phyloP scores from a whole-genome alignment of 768 basidiomycete genomes.

The Mycena haematopus region DNA sequence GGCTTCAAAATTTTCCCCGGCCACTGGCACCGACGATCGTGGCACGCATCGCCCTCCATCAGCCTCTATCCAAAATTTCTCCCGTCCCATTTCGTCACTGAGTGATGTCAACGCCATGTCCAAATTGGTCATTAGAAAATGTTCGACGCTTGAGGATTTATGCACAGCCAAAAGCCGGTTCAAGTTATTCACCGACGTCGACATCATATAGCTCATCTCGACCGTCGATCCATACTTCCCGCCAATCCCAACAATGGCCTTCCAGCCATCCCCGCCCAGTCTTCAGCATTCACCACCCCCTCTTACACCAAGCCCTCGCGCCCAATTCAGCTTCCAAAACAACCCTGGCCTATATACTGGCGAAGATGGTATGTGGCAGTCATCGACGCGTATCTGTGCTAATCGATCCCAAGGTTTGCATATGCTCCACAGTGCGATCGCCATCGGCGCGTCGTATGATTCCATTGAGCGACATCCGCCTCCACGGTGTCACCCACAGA shows the following conservation, averaged over 20 bases:
- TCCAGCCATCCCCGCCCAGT: background rate
- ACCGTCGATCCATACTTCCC: background rate
- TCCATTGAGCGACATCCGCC: slow-evolving; percentile 29
- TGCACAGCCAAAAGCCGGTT: slow-evolving; percentile 22
- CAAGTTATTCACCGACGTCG: slow-evolving; percentile 14
- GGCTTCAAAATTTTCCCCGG: background rate
- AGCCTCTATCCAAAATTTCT: slow-evolving; percentile 1
- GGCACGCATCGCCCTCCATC: background rate
- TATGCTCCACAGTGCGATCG: slow-evolving; percentile 28
- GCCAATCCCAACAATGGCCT: background rate
- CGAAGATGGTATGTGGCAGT: slow-evolving; percentile 17
- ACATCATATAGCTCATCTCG: slow-evolving; percentile 7
- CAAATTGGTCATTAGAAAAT: slow-evolving; percentile 20
- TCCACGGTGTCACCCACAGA: slow-evolving; percentile 30
- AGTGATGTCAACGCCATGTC: slow-evolving; percentile 7
- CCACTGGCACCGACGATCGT: too few relatives aligned
- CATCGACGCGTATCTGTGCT: background rate
- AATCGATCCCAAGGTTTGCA: slow-evolving; percentile 19
- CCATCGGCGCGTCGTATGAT: slow-evolving; percentile 29
- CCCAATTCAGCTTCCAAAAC: background rate
- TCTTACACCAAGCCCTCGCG: slow-evolving; percentile 1
- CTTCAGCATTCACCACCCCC: background rate
- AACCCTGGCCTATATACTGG: slow-evolving; percentile 7
- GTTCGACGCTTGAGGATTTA: slow-evolving; percentile 13
- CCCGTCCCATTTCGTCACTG: slow-evolving; percentile 4